Conservation (phyloP, 208 protist genomes). For the Trichomonas gallinae region DNA sequence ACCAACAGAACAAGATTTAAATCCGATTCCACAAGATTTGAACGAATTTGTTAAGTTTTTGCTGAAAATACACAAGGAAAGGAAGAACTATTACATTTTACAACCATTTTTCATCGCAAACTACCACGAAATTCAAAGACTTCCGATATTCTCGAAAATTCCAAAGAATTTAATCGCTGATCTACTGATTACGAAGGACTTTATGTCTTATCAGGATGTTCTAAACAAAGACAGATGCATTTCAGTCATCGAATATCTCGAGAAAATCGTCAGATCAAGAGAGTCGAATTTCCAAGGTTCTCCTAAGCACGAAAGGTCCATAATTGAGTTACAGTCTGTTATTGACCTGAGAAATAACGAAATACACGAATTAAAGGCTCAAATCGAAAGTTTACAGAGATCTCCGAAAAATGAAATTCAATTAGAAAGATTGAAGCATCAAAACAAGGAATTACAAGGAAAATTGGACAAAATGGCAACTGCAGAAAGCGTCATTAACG, state of each 20-base stretch:
- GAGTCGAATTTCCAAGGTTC: background rate
- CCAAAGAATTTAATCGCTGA: background rate
- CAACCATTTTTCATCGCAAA: background rate
- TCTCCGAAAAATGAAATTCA: background rate
- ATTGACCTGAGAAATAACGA: background rate
- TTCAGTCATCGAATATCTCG: background rate
- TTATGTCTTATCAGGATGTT: background rate
- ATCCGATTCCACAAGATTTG: background rate
- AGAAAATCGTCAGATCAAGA: background rate
- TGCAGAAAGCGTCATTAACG: too few relatives aligned
- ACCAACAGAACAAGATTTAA: background rate
- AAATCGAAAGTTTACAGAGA: background rate
- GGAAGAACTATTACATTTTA: background rate
- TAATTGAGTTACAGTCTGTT: background rate
- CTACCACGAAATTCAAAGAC: background rate
- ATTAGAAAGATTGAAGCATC: background rate
- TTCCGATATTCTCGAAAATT: background rate
- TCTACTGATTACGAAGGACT: background rate
- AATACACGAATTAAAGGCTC: background rate
- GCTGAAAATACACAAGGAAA: background rate
- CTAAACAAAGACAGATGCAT: background rate
- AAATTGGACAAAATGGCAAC: background rate
- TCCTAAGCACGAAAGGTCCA: background rate
- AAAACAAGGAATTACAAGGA: background rate
- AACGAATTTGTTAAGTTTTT: background rate